Evolutionary conservation across 768 basidiomycete genomes (phyloP), one percentile per base, ranked within the genome.

Genomic region (Termitomyces sp.): DNA sequence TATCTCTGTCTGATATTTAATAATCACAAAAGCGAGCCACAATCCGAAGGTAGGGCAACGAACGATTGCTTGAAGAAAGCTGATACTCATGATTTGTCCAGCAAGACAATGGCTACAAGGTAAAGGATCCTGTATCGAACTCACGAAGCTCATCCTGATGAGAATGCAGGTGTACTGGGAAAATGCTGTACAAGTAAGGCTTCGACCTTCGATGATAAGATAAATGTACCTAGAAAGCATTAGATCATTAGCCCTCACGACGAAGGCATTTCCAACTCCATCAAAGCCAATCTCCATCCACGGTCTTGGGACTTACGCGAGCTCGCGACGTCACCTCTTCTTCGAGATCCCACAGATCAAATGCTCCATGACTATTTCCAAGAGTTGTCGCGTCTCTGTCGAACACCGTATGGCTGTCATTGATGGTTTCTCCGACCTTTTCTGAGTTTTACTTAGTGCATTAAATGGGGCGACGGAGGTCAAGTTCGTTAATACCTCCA

Each of bases 51-150:
- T 86, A 63, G 30, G 59, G 46, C 8, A 20, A 28, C 32, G 22
- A 41, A 36, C 36, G 22, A 57, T 33, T 13, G 28, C 5, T 43
- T 10, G 35, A 46, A 28, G 44, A 40, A 24, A 41, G 45, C 40
- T 47, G 9, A 54, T 14, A 36, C 3, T 9, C n/a, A 41, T n/a
- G 13, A 8, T 48, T 16, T 16, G 14, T 28, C 24, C 50, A 92
- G 88, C 71, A 88, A 67, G 92, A 94, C 66, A 95, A 95, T 67
- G 92, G 92, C 2, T 94, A 88, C 73, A 95, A 94, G 73, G 91
- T 85, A 48, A 41, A 20, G 3, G n/a, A 57, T 65, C 53, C 20
- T 24, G 41, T 30, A 32, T 54, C 22, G 4, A 24, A 28, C 13
- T 41, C 18, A 32, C 30, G 26, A 14, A 13, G 8, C 22, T 22